A percentile compares a stretch with the other conserved stretches of the same genome.
Conservation (phyloP, 2,329 filamentous ascomycete species). For the Stagonosporopsis rhizophila region DNA sequence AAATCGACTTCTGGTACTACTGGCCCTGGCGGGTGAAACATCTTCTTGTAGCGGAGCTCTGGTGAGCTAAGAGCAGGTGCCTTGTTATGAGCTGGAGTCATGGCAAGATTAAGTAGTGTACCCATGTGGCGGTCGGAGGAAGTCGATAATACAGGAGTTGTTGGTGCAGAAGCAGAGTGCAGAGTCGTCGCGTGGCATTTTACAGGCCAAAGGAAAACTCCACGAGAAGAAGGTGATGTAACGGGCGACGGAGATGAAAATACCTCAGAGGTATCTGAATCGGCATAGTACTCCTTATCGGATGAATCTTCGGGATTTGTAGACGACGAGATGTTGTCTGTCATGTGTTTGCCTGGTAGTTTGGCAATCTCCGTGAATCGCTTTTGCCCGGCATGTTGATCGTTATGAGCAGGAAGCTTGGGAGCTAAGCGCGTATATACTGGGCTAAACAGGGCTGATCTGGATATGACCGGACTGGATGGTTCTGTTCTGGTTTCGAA, state of each 20-base stretch:
- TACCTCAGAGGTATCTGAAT: conserved; percentile 43
- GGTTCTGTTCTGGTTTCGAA: conserved; percentile 30
- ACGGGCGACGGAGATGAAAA: conserved; percentile 43
- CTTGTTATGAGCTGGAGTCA: conserved; percentile 29
- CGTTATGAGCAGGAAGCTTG: conserved; percentile 15
- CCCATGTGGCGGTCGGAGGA: conserved; percentile 26
- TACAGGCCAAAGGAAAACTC: conserved; percentile 36
- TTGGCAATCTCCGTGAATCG: conserved; percentile 3
- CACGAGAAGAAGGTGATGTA: conserved; percentile 32
- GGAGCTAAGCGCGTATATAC: conserved; percentile 23
- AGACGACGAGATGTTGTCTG: conserved; percentile 40
- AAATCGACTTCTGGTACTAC: conserved; percentile 24
- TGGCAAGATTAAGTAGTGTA: conserved; percentile 33
- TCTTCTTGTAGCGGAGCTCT: conserved; percentile 51
- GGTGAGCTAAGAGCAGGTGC: conserved; percentile 44
- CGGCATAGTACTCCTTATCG: conserved; percentile 42
- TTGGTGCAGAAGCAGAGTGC: conserved; percentile 36
- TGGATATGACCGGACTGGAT: conserved; percentile 27
- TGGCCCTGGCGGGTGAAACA: conserved; percentile 47
- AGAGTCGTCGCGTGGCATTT: conserved; percentile 37
- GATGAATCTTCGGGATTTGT: conserved; percentile 39
- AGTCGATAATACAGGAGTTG: conserved; percentile 28
- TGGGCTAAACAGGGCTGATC: conserved; percentile 27
- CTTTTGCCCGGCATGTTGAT: background rate
- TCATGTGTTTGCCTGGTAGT: background rate